A percentile compares a stretch with the other conserved stretches of the same genome.
Conservation (phyloP, 495 filamentous ascomycete species). For the Xylaria curta region DNA sequence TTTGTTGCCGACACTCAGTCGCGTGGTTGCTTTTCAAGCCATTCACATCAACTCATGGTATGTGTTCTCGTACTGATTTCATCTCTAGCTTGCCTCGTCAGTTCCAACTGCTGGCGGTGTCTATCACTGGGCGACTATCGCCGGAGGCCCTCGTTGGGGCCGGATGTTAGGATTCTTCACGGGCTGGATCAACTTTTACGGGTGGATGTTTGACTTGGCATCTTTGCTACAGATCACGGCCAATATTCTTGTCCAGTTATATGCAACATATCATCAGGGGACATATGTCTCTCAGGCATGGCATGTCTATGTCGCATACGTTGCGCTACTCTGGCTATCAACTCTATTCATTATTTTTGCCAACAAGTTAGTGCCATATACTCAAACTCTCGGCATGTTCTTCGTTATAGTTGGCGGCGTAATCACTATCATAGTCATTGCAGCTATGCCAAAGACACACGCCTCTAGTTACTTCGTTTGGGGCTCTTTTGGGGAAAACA, state of each 20-base stretch:
- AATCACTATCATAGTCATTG: constrained; percentile 75
- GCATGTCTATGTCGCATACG: constrained; percentile 77
- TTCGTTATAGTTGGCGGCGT: constrained; percentile 72
- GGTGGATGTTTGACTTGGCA: constrained; percentile 66
- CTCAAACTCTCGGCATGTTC: constrained; percentile 71
- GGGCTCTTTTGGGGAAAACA: constrained; percentile 62
- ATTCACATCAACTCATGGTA: neutral
- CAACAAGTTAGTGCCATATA: constrained; percentile 69
- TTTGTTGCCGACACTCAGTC: neutral
- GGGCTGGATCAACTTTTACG: constrained; percentile 81
- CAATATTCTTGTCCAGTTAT: constrained; percentile 74
- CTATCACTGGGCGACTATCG: constrained; percentile 85
- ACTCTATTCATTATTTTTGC: constrained; percentile 70
- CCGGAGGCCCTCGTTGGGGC: constrained; percentile 71
- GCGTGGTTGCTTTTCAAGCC: neutral
- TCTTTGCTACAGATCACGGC: constrained; percentile 71
- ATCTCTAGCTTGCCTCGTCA: constrained; percentile 71
- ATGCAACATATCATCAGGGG: constrained; percentile 70
- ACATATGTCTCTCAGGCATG: constrained; percentile 65
- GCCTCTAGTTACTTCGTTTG: constrained; percentile 61
- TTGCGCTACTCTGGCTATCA: constrained; percentile 71
- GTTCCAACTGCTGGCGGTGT: constrained; percentile 84
- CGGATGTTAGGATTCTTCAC: constrained; percentile 76
- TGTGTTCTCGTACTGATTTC: neutral
- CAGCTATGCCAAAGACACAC: constrained; percentile 72